Percentiles rank a stretch among this genome's conserved stretches.
phyloP scores from a whole-genome alignment of 2,329 filamentous ascomycete genomes.

The Coniochaeta prunicola region DNA sequence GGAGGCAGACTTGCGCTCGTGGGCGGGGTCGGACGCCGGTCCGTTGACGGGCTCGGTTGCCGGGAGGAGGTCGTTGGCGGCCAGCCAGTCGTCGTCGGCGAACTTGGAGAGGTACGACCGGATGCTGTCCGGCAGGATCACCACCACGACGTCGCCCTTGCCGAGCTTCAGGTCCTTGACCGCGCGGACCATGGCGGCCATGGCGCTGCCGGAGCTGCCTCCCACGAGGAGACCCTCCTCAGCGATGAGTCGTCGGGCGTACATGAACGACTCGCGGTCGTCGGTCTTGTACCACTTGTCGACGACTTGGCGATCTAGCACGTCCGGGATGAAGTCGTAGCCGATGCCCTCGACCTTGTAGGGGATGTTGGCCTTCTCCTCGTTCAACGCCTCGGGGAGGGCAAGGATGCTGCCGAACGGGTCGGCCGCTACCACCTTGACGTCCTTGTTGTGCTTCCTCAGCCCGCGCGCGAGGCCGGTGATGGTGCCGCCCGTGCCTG shows the following conservation, averaged over 20 bases:
- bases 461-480: conserved; percentile 81
- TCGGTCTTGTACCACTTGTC: conserved; percentile 99
- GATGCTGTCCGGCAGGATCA: conserved; percentile 91
- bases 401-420: conserved; percentile 89
- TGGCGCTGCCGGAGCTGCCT: conserved; percentile 87
- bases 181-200: conserved; percentile 22
- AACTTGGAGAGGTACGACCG: conserved; percentile 98
- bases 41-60: conserved; percentile 34
- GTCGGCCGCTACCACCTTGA: conserved; percentile 90
- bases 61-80: conserved; percentile 88
- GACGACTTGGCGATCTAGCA: conserved; percentile 71
- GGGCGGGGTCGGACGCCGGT: conserved; percentile 37
- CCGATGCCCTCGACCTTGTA: conserved; percentile 99
- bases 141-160: conserved; percentile 82
- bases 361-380: conserved; percentile 69
- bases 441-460: conserved; percentile 73
- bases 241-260: conserved; percentile 81
- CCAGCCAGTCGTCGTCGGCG: conserved; percentile 97
- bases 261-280: conserved; percentile 83
- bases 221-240: conserved; percentile 93
- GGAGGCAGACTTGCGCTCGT: conserved; percentile 23
- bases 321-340: conserved; percentile 96
- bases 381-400: conserved; percentile 70
- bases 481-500: conserved; percentile 92
- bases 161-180: conserved; percentile 28